Evolutionary conservation across 2,329 filamentous ascomycete genomes (phyloP), one percentile per base, ranked within the genome.

Genomic region (Fusarium nygamai): DNA sequence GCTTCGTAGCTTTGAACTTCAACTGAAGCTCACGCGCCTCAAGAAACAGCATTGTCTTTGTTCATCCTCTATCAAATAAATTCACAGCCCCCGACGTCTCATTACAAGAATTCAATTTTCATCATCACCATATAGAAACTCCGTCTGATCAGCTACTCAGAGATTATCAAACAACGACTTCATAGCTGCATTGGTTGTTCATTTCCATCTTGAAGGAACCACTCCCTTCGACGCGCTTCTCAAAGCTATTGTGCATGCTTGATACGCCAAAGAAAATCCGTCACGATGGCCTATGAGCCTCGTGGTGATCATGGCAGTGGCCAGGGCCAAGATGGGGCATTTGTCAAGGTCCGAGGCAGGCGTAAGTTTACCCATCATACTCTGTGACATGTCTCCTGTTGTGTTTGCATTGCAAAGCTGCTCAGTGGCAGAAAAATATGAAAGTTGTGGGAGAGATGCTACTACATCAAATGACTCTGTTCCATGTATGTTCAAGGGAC

Each of bases 231-330:
- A 78, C 76, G 76, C 76, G 74, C 57, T 64, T 66, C 62, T 67
- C 63, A 64, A 38, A 59, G 48, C 65, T 66, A 67, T 61, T 48
- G 71, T 74, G 78, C 46, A 80, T 80, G 79, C 65, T 69, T 73
- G 71, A 66, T 64, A 39, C 51, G 50, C 67, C 51, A 68, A 69
- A 75, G 53, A 71, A 58, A 61, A 70, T 76, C 69, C 76, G 72
- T 76, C 73, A 76, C 74, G 64, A 89, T 89, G 87, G 85, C 87
- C 78, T 88, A 88, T 80, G 87, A 88, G 83, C 85, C 86, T 80
- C 85, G 87, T 72, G 74, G 86, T 78, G 87, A 88, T 75, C 83
- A 85, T 76, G 84, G 83, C 67, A 84, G 82, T 24, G 83, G 76
- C n/a, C 81, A 79, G 16, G 82, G 83, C 13, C 83, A 85, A 64